Conservation (phyloP, 805 yeast species). For the Sugiyamaella chiloensis region DNA sequence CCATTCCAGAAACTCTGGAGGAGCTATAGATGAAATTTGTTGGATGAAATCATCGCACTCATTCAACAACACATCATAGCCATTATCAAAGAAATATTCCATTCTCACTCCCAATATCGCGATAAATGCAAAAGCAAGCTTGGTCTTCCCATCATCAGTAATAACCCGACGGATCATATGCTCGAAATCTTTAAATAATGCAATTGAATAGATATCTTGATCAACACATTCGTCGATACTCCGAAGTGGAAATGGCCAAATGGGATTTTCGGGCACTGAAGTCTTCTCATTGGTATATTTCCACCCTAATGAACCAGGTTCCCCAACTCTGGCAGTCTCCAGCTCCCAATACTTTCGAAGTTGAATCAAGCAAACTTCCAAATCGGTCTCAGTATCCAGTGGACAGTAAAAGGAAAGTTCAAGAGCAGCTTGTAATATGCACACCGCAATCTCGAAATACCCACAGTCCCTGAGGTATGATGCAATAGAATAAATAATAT, state of each 20-base stretch:
- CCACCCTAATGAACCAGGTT: constrained; percentile 19
- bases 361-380: constrained; percentile 4
- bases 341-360: constrained; percentile 22
- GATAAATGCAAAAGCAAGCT: constrained; percentile 19
- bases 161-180: constrained; percentile 16
- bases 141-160: not conserved
- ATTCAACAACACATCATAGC: not conserved
- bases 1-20: not conserved
- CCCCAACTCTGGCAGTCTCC: constrained; percentile 26
- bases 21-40: not conserved
- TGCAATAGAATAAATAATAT: constrained; percentile 7
- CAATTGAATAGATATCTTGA: constrained; percentile 20
- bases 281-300: not conserved
- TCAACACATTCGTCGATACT: not conserved
- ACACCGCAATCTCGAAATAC: constrained; percentile 24
- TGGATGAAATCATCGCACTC: not conserved
- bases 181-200: constrained; percentile 22
- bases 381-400: not conserved
- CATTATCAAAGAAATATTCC: not conserved
- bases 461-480: constrained; percentile 18
- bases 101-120: constrained; percentile 17
- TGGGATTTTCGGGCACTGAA: not conserved
- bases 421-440: constrained; percentile 22
- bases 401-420: constrained; percentile 20
- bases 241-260: constrained; percentile 1